Evolutionary conservation across 2,329 filamentous ascomycete species (phyloP), one percentile per base, ranked within the genome.

Genomic region (Alternaria gaisen): DNA sequence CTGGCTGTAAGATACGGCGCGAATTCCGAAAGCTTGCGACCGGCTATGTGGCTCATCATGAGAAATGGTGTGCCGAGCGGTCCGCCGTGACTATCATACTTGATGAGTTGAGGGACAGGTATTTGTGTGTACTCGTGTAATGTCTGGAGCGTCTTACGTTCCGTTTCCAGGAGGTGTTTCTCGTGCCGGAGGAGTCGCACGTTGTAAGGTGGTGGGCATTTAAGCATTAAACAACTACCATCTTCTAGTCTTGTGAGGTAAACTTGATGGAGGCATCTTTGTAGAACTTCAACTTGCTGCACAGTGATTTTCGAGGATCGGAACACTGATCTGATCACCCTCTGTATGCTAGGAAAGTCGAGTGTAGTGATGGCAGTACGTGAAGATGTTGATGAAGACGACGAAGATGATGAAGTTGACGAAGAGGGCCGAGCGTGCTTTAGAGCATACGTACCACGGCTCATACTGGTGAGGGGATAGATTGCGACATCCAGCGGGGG

Each of bases 161-260:
- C 81, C 0, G 73, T 75, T 54, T 79, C 77, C 4, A 83, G 65
- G 12, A 76, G 70, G 34, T 78, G 71, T 47, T 79, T 78, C 64
- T 84, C 82, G 47, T 81, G 79, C 8, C 81, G 78, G 14, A 84
- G 73, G 11, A 81, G 68, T 36, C 80, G 76, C 7, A 75, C 72
- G 42, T 73, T 77, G 56, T 67, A 61, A 32, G 75, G 64, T 20
- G 82, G 80, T 34, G 77, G 74, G 58, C 78, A 81, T 65, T 81
- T 80, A 12, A 83, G 69, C 5, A 82, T 66, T 47, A 82, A 73
- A 26, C 74, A 74, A 57, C 73, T 76, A 34, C 78, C 79, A 61
- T 80, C 77, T 26, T 67, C 66, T 16, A 81, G 74, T 55, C 71
- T 75, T n/a, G 80, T 62, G n/a, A 81, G 74, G 50, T 79, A 83